Conservation (phyloP, 257 asterid species). For the Petunia axillaris region DNA sequence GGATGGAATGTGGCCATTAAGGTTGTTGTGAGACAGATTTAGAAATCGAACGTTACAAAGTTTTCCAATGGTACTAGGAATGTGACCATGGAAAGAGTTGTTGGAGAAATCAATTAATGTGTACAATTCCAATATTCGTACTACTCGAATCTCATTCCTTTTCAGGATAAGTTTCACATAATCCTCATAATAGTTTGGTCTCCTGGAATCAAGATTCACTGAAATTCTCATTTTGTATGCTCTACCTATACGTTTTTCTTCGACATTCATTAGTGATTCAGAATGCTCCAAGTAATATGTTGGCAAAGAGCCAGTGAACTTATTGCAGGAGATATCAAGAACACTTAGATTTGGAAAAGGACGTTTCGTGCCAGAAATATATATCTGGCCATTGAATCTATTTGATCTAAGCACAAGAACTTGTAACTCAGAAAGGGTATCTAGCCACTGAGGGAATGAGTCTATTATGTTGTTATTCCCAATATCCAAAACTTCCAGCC, state of each 20-base stretch:
- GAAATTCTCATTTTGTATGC: neutral
- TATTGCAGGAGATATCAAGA: constrained; percentile 10
- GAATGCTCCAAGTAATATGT: neutral
- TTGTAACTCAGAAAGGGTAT: neutral
- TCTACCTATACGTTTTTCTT: neutral
- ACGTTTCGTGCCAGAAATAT: neutral
- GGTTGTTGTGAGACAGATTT: neutral
- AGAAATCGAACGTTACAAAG: neutral
- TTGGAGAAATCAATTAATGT: neutral
- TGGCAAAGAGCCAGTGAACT: constrained; percentile 13
- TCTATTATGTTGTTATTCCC: neutral
- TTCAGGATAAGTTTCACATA: neutral
- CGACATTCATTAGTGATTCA: neutral
- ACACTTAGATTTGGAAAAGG: neutral
- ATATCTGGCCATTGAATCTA: neutral
- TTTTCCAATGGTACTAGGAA: constrained; percentile 14
- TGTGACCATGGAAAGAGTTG: neutral
- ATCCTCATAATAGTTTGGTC: neutral
- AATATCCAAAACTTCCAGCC: neutral
- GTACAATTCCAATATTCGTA: neutral
- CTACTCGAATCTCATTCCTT: neutral
- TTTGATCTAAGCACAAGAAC: constrained; percentile 16
- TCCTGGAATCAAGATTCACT: neutral
- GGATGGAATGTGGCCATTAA: neutral
- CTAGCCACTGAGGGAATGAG: constrained; percentile 13